phyloP scores from a whole-genome alignment of 108 stramenopile genomes.

The Pseudonitzschia multistriata region DNA sequence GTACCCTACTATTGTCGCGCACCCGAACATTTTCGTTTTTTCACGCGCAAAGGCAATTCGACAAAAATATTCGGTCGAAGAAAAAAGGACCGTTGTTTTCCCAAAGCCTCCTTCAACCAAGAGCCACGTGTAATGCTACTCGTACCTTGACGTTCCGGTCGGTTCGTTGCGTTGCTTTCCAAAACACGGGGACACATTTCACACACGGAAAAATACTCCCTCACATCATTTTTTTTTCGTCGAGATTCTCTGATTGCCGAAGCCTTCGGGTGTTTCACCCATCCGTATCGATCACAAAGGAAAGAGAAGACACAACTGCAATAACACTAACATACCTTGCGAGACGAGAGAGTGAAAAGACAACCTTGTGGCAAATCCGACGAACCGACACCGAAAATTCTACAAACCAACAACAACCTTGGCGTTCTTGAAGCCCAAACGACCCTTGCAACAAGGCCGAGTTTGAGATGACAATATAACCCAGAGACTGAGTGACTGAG shows the following conservation, averaged over 20 bases:
- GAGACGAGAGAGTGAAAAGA: background rate
- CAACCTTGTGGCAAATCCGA: too few species aligned
- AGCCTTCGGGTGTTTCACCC: too few species aligned
- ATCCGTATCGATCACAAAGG: too few species aligned
- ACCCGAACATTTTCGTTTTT: too few species aligned
- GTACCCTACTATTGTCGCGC: too few species aligned
- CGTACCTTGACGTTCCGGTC: background rate
- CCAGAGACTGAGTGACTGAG: background rate
- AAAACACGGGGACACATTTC: too few species aligned
- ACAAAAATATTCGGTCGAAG: too few species aligned
- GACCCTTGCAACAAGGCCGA: background rate
- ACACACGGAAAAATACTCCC: too few species aligned
- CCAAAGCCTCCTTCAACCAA: background rate
- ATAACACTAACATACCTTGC: background rate
- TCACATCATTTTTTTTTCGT: too few species aligned
- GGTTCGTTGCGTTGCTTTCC: background rate
- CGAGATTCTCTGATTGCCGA: too few species aligned
- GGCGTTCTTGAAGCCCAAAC: background rate
- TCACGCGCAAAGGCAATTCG: too few species aligned
- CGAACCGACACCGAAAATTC: background rate
- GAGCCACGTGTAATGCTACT: background rate
- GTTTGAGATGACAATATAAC: slow-evolving; percentile 6
- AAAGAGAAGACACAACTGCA: background rate
- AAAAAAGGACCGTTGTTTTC: background rate
- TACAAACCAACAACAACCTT: background rate